Conservation (phyloP, 2,329 filamentous ascomycete genomes). For the Aspergillus candidus region DNA sequence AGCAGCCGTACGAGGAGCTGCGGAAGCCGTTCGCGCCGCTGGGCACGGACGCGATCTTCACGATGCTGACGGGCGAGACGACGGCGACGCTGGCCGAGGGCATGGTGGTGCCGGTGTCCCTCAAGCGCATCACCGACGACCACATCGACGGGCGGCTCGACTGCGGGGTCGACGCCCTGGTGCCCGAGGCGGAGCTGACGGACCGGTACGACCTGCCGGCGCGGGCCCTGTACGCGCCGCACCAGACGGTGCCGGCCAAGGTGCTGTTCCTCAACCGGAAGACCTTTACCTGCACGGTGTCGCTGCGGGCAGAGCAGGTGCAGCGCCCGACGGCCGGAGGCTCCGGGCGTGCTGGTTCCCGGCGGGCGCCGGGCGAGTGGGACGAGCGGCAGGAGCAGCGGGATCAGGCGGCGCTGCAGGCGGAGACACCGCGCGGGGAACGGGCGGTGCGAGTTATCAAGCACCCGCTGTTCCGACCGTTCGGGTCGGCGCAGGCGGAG, state of each 20-base stretch:
- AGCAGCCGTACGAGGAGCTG: slow-evolving; percentile 89
- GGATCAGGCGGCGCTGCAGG: slow-evolving; percentile 75
- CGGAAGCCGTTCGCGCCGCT: slow-evolving; percentile 70
- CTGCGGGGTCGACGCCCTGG: slow-evolving; percentile 84
- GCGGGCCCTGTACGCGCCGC: slow-evolving; percentile 65
- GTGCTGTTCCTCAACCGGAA: slow-evolving; percentile 82
- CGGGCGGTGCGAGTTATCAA: slow-evolving; percentile 94
- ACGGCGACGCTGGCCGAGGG: slow-evolving; percentile 73
- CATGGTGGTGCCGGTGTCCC: slow-evolving; percentile 87
- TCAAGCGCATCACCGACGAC: slow-evolving; percentile 82
- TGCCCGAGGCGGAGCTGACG: slow-evolving; percentile 76
- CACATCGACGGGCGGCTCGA: slow-evolving; percentile 92
- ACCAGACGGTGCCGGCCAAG: slow-evolving; percentile 84
- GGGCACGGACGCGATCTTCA: slow-evolving; percentile 75
- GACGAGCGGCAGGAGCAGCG: slow-evolving; percentile 73
- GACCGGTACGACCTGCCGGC: slow-evolving; percentile 62
- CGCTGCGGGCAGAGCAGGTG: slow-evolving; percentile 74
- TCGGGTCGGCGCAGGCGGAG: slow-evolving; percentile 87
- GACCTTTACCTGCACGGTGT: slow-evolving; percentile 75
- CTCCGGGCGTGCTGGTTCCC: slow-evolving; percentile 56
- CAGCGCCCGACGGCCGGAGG: slow-evolving; percentile 63
- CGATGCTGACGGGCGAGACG: slow-evolving; percentile 94
- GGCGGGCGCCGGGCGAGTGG: slow-evolving; percentile 63
- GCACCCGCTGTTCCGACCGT: slow-evolving; percentile 89
- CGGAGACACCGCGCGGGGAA: slow-evolving; percentile 78